Percentiles rank a stretch among this genome's conserved stretches.
These are phyloP conservation scores for Craterostigma plantagineum DNA, from an alignment of 257 asterid species.

Conservation along the genomic window DNA sequence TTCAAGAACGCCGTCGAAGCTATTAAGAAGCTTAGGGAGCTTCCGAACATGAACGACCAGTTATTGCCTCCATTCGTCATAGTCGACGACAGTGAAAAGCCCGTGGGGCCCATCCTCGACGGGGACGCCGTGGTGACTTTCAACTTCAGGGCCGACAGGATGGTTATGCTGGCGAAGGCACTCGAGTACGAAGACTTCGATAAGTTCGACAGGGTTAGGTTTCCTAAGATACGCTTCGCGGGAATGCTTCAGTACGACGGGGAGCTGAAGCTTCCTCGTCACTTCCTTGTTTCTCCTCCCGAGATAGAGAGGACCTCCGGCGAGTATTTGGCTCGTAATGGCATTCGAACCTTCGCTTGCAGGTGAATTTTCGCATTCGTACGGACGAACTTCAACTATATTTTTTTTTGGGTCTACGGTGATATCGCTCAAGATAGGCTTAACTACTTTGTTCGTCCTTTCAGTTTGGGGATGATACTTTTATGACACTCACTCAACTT, in stretches of 20 bases:
- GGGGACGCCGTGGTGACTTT: constrained; percentile 92
- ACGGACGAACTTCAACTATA: too few relatives aligned
- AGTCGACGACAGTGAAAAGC: constrained; percentile 64
- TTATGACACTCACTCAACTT: too few relatives aligned
- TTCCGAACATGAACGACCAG: constrained; percentile 48
- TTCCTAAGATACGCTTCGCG: constrained; percentile 50
- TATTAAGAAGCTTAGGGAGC: constrained; percentile 66
- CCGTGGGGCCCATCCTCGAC: constrained; percentile 86
- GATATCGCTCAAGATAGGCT: too few relatives aligned
- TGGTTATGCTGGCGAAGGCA: constrained; percentile 84
- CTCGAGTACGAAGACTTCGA: constrained; percentile 70
- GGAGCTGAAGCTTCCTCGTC: constrained; percentile 53
- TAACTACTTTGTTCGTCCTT: too few relatives aligned
- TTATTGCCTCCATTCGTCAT: constrained; percentile 82
- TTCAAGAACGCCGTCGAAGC: constrained; percentile 59
- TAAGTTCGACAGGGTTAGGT: constrained; percentile 61
- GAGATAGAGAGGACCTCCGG: constrained; percentile 71
- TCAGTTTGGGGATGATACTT: too few relatives aligned
- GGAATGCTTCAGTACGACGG: constrained; percentile 83
- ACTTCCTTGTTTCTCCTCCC: constrained; percentile 66
- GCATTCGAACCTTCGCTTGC: constrained; percentile 61
- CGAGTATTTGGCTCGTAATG: constrained; percentile 47
- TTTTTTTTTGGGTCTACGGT: too few relatives aligned
- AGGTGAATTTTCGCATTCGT: constrained; percentile 22
- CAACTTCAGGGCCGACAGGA: constrained; percentile 88